phyloP scores from a whole-genome alignment of 2,329 filamentous ascomycete species.

The Corinectria fuckeliana region DNA sequence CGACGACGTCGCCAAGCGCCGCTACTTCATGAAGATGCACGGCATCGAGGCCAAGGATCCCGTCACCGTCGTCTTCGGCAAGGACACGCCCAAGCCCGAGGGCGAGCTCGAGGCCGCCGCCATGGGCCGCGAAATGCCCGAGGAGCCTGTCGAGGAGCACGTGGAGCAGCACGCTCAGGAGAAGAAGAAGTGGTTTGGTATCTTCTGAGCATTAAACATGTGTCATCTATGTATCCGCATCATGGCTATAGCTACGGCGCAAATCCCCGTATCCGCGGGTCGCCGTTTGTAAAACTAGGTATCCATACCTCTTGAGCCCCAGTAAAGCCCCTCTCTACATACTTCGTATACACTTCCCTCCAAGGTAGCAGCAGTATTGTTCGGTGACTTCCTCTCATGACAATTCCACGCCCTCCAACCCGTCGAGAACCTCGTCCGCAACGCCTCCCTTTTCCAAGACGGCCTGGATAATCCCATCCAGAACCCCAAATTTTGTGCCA shows the following conservation, averaged over 20 bases:
- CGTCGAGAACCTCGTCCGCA: conserved; percentile 84
- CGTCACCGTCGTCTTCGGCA: conserved; percentile 55
- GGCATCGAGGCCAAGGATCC: conserved; percentile 72
- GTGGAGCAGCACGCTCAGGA: conserved; percentile 39
- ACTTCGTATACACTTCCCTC: conserved; percentile 6
- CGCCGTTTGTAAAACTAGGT: conserved; percentile 30
- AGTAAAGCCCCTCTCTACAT: conserved; percentile 5
- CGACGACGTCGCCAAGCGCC: conserved; percentile 88
- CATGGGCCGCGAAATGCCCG: conserved; percentile 45
- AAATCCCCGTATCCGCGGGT: conserved; percentile 14
- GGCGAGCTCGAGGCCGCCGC: conserved; percentile 46
- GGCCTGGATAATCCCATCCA: conserved; percentile 77
- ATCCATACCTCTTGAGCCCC: conserved; percentile 19
- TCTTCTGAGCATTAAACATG: conserved; percentile 64
- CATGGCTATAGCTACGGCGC: conserved; percentile 24
- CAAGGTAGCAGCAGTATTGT: conserved; percentile 2
- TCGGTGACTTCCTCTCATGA: conserved; percentile 45
- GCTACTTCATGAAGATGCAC: conserved; percentile 84
- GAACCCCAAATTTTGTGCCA: conserved; percentile 76
- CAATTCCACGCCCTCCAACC: conserved; percentile 77
- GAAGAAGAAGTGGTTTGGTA: conserved; percentile 83
- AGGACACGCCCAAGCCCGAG: conserved; percentile 45
- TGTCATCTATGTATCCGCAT: not conserved
- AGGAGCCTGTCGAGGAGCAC: conserved; percentile 36
- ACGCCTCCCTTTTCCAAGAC: conserved; percentile 80